These are phyloP conservation scores for Fusarium metavorans DNA, from an alignment of 2,329 filamentous ascomycete species.

Conservation along the genomic window DNA sequence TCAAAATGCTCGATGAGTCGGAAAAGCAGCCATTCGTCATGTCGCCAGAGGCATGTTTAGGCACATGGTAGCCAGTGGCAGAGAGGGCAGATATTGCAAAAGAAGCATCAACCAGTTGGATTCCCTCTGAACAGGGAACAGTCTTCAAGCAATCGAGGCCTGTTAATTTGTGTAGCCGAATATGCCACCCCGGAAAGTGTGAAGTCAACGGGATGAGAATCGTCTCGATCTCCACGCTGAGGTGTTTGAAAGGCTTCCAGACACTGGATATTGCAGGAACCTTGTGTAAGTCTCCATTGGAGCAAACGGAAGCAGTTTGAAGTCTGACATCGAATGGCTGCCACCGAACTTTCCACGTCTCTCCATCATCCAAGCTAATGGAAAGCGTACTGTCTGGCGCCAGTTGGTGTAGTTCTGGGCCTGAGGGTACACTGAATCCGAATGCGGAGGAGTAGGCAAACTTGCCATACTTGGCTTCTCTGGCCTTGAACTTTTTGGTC, in stretches of 20 bases:
- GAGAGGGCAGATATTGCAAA: conserved; percentile 18
- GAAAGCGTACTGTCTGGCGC: conserved; percentile 44
- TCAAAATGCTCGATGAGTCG: not conserved
- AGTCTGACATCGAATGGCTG: not conserved
- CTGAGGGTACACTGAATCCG: conserved; percentile 54
- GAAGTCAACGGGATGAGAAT: conserved; percentile 33
- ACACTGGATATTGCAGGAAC: conserved; percentile 7
- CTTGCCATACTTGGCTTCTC: conserved; percentile 55
- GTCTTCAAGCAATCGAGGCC: not conserved
- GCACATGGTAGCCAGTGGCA: conserved; percentile 4
- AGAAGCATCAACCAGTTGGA: conserved; percentile 17
- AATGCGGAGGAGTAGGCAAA: conserved; percentile 60
- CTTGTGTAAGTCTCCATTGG: not conserved
- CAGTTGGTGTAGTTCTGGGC: conserved; percentile 38
- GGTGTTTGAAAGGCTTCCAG: conserved; percentile 41
- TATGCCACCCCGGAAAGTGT: conserved; percentile 43
- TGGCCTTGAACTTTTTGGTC: conserved; percentile 17
- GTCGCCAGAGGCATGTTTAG: not conserved
- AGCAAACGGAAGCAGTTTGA: not conserved
- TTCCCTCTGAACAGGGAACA: not conserved
- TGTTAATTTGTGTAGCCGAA: conserved; percentile 31
- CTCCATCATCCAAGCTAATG: conserved; percentile 40
- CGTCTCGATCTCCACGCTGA: conserved; percentile 29
- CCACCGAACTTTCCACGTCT: conserved; percentile 41
- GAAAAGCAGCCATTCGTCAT: not conserved